These are phyloP conservation scores for Ustilago cynodontis DNA, from an alignment of 1,284 basidiomycete species.

Conservation along the genomic window DNA sequence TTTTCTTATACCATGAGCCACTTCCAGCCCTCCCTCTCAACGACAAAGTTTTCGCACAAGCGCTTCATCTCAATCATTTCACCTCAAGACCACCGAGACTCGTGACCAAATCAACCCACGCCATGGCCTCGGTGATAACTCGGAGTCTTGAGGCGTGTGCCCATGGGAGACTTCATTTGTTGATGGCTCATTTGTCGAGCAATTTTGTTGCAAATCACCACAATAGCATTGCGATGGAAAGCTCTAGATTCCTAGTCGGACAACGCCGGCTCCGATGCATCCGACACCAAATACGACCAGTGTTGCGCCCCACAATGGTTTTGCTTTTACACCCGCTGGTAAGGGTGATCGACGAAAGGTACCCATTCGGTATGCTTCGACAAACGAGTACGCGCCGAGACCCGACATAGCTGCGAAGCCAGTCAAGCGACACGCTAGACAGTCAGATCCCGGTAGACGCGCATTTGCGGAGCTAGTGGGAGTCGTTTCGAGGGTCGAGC, in stretches of 20 bases:
- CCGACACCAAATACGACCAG: slow-evolving; percentile 50
- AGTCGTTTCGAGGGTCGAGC: slow-evolving; percentile 33
- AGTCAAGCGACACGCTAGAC: slow-evolving; percentile 61
- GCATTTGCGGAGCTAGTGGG: not conserved
- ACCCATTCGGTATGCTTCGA: slow-evolving; percentile 61
- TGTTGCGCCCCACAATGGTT: slow-evolving; percentile 51
- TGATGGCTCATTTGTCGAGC: not conserved
- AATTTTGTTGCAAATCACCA: not conserved
- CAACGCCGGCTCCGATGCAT: slow-evolving; percentile 45
- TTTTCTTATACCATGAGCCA: not conserved
- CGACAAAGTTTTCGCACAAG: not conserved
- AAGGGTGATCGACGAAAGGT: slow-evolving; percentile 42
- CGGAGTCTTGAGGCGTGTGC: not conserved
- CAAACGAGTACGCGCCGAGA: slow-evolving; percentile 58
- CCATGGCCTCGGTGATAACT: not conserved
- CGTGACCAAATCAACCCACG: not conserved
- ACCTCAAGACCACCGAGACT: not conserved
- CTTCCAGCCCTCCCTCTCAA: not conserved
- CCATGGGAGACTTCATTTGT: slow-evolving; percentile 16
- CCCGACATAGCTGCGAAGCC: slow-evolving; percentile 61
- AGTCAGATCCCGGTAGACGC: slow-evolving; percentile 49
- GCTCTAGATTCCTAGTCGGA: slow-evolving; percentile 42
- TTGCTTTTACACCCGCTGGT: slow-evolving; percentile 31
- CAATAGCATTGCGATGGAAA: not conserved
- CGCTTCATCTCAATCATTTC: not conserved